Evolutionary conservation across 2,329 filamentous ascomycete species (phyloP), one percentile per base, ranked within the genome.

Genomic region (Orbilia brochopaga): DNA sequence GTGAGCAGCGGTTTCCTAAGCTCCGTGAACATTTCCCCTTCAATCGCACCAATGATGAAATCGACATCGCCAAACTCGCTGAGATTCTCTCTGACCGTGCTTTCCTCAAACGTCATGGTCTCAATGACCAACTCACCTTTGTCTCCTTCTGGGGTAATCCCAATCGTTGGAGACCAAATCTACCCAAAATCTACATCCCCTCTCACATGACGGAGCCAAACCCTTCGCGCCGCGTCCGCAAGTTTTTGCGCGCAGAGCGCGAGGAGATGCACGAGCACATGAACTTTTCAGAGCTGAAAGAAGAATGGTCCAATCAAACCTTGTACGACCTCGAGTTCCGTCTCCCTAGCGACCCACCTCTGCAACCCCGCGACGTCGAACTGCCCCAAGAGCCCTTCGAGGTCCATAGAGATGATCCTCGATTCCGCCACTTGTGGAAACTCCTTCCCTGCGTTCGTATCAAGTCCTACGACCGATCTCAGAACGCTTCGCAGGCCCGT

Each of bases 271-370:
- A 37, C 11, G 46, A 48, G 13, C 30, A 53, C 2, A 13, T 23
- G 7, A 30, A 58, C 42, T 65, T 60, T 35, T 13, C 27, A 8
- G 17, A 32, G 7, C 37, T 60, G 15, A 54, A 30, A 7, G 8
- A 30, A 1, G 62, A 73, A 37, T 73, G 58, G 52, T 19, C n/a
- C n/a, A 73, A 73, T 11, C 62, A 73, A 40, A 73, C 69, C 17
- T 67, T 66, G 15, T 73, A 73, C 50, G 69, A 73, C 40, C 51
- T 62, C n/a, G 48, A 54, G 15, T 73, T 73, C 40, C 42, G 53
- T 21, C 52, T 51, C 32, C 69, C 69, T 13, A 52, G 51, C 2
- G 69, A 61, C n/a, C 10, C 23, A 7, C 56, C 56, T 7, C 55
- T 72, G 11, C 24, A 55, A 11, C 24, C 48, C 19, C 53, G 21